Conservation (phyloP, 179 eudicot genomes). For the Actinidia arguta region DNA sequence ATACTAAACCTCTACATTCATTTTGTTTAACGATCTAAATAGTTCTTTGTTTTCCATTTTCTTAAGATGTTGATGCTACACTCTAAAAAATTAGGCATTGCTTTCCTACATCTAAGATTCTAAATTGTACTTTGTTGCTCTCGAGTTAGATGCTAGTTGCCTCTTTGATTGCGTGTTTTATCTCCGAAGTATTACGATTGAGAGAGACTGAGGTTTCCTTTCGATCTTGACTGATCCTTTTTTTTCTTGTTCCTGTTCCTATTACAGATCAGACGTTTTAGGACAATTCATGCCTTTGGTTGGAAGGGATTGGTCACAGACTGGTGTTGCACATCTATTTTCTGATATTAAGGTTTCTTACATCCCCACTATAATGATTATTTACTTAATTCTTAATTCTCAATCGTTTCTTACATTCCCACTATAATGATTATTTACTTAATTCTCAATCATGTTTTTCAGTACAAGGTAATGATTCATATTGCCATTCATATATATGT, state of each 20-base stretch:
- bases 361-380: slow-evolving; percentile 11
- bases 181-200: background rate
- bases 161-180: background rate
- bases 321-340: slow-evolving; percentile 95
- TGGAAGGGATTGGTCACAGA: slow-evolving; percentile 97
- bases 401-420: slow-evolving; percentile 42
- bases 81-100: background rate
- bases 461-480: background rate
- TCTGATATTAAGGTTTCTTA: slow-evolving; percentile 87
- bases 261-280: slow-evolving; percentile 91
- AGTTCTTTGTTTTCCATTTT: background rate
- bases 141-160: background rate
- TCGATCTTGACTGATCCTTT: slow-evolving; percentile 15
- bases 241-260: slow-evolving; percentile 15
- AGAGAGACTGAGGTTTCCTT: slow-evolving; percentile 2
- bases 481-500: background rate
- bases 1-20: too few species aligned
- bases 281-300: slow-evolving; percentile 98
- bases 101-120: background rate
- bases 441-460: background rate
- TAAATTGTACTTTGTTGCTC: background rate
- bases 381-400: too few species aligned
- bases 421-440: background rate
- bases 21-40: background rate
- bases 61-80: background rate